Percentiles rank a stretch among this genome's conserved stretches.
Conservation (phyloP, 2,329 filamentous ascomycete genomes). For the Botrytis hyacinthi region DNA sequence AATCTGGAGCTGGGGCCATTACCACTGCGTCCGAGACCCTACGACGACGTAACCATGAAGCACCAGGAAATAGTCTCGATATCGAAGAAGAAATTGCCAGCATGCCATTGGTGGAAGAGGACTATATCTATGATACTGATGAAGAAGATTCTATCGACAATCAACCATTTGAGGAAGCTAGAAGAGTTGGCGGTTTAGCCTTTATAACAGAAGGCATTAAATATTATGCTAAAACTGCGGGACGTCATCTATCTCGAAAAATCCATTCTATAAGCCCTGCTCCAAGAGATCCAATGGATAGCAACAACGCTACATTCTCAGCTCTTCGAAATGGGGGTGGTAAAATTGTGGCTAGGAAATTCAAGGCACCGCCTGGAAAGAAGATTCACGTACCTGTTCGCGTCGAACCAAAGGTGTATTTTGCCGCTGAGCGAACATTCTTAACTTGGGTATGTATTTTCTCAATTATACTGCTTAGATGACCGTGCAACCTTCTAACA, state of each 20-base stretch:
- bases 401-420: slow-evolving; percentile 96
- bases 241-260: slow-evolving; percentile 23
- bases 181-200: slow-evolving; percentile 70
- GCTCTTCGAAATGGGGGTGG: slow-evolving; percentile 53
- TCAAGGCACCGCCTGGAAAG: slow-evolving; percentile 78
- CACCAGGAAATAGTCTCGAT: slow-evolving; percentile 55
- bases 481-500: background rate
- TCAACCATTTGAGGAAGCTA: slow-evolving; percentile 74
- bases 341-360: slow-evolving; percentile 55
- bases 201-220: slow-evolving; percentile 65
- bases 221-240: slow-evolving; percentile 32
- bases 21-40: slow-evolving; percentile 26
- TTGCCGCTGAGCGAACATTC: slow-evolving; percentile 94
- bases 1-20: background rate
- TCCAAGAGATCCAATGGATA: slow-evolving; percentile 24
- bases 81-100: slow-evolving; percentile 79
- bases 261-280: slow-evolving; percentile 26
- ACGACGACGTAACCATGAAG: slow-evolving; percentile 30
- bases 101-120: slow-evolving; percentile 55
- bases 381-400: slow-evolving; percentile 94
- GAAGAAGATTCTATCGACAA: slow-evolving; percentile 77
- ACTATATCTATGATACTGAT: slow-evolving; percentile 89
- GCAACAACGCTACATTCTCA: slow-evolving; percentile 53
- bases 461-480: slow-evolving; percentile 19
- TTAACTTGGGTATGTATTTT: slow-evolving; percentile 74